Evolutionary conservation across 768 basidiomycete genomes (phyloP).

Genomic region (Podaxis sp.): DNA sequence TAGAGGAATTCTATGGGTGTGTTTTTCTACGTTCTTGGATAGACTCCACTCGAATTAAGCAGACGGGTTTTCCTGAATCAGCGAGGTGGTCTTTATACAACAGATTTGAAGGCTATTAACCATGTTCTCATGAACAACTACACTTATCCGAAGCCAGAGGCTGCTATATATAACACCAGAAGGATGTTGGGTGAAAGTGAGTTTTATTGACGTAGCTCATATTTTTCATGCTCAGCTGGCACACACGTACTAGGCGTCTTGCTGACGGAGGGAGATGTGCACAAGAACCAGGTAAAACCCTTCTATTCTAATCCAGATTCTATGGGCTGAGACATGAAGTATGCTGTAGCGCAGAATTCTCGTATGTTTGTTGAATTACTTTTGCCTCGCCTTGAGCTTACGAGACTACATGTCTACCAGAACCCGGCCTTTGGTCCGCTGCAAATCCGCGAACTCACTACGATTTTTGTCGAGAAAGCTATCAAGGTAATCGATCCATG

Average conservation of each 20-base stretch:
- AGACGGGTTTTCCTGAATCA: conserved; percentile 4
- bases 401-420: conserved; percentile 25
- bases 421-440: conserved; percentile 65
- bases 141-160: conserved; percentile 54
- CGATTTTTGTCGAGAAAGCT: conserved; percentile 54
- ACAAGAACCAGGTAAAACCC: conserved; percentile 39
- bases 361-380: conserved; percentile 22
- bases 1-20: conserved; percentile 44
- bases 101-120: conserved; percentile 59
- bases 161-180: conserved; percentile 34
- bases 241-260: conserved; percentile 41
- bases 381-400: not conserved
- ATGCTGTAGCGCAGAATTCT: conserved; percentile 37
- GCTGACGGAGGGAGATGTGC: conserved; percentile 42
- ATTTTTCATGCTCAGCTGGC: not conserved
- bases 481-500: conserved; percentile 34
- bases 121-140: conserved; percentile 58
- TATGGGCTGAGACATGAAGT: too few relatives aligned
- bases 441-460: conserved; percentile 55
- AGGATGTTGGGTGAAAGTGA: conserved; percentile 42
- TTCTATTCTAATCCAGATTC: not conserved
- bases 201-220: not conserved
- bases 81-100: conserved; percentile 47
- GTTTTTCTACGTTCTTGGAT: not conserved
- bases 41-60: not conserved